phyloP scores from a whole-genome alignment of 1,284 basidiomycete species.

The Porodaedalea pini region DNA sequence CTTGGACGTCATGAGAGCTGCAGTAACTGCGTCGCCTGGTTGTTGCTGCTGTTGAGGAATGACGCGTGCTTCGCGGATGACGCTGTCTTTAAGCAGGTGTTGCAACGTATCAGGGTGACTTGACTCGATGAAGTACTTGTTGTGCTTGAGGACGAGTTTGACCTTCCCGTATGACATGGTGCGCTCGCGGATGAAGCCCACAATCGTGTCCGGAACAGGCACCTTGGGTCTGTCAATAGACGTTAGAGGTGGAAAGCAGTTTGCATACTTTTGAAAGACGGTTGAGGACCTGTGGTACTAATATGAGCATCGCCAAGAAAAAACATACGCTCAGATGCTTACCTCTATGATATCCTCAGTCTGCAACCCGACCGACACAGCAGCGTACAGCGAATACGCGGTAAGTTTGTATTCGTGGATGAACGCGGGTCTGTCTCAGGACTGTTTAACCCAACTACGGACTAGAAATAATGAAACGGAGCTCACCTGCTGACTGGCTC shows the following conservation, averaged over 20 bases:
- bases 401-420: conserved; percentile 99
- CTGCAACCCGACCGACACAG: conserved; percentile 96
- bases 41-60: conserved; percentile 47
- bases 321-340: conserved; percentile 36
- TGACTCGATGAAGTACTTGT: conserved; percentile 94
- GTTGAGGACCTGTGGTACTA: conserved; percentile 64
- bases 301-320: conserved; percentile 24
- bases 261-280: conserved; percentile 75
- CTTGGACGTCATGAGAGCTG: conserved; percentile 80
- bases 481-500: conserved; percentile 97
- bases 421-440: conserved; percentile 79
- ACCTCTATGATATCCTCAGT: conserved; percentile 99
- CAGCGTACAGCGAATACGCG: conserved; percentile 96
- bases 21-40: conserved; percentile 66
- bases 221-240: conserved; percentile 47
- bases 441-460: conserved; percentile 30
- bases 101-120: conserved; percentile 90
- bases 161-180: conserved; percentile 96
- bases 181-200: conserved; percentile 82
- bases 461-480: conserved; percentile 10
- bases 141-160: conserved; percentile 94
- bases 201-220: conserved; percentile 82
- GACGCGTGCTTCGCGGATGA: conserved; percentile 81
- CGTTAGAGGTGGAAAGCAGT: neutral
- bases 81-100: conserved; percentile 76